These are phyloP conservation scores for Phaeosphaeriaceae sp. DNA, from an alignment of 2,329 filamentous ascomycete genomes.

Conservation along the genomic window DNA sequence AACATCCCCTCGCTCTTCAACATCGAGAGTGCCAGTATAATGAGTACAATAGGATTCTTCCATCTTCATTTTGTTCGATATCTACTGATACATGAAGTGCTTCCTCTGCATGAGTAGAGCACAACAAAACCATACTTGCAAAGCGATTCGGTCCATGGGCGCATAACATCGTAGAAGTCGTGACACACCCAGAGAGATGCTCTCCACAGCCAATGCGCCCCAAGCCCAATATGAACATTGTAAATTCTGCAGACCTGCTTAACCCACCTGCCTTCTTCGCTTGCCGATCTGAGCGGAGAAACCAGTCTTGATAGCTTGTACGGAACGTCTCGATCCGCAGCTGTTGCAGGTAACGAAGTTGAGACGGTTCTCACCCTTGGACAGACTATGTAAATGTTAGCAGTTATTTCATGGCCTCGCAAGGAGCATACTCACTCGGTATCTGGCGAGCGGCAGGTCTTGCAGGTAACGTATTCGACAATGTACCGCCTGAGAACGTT, in stretches of 20 bases:
- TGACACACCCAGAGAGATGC: not conserved
- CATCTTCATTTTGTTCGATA: not conserved
- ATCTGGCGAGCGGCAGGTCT: slow-evolving; percentile 72
- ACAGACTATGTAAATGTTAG: slow-evolving; percentile 90
- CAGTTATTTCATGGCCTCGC: not conserved
- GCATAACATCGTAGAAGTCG: not conserved
- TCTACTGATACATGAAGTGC: not conserved
- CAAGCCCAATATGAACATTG: slow-evolving; percentile 22
- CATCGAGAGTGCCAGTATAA: too few species aligned
- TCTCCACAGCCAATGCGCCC: slow-evolving; percentile 1
- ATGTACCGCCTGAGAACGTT: slow-evolving; percentile 96
- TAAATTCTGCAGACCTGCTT: slow-evolving; percentile 49
- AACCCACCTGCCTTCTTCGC: slow-evolving; percentile 92
- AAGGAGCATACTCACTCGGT: slow-evolving; percentile 26
- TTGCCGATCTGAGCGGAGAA: slow-evolving; percentile 99
- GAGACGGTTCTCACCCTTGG: slow-evolving; percentile 98
- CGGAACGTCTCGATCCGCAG: slow-evolving; percentile 73
- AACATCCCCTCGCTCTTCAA: too few species aligned
- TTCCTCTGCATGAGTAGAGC: not conserved
- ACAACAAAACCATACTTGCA: not conserved
- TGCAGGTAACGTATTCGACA: slow-evolving; percentile 98
- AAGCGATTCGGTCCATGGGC: not conserved
- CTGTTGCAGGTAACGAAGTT: slow-evolving; percentile 98
- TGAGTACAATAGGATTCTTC: not conserved
- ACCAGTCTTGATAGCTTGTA: slow-evolving; percentile 99